Evolutionary conservation across 345 rosid species (phyloP), one percentile per base, ranked within the genome.

Genomic region (Schrenkiella parvula): DNA sequence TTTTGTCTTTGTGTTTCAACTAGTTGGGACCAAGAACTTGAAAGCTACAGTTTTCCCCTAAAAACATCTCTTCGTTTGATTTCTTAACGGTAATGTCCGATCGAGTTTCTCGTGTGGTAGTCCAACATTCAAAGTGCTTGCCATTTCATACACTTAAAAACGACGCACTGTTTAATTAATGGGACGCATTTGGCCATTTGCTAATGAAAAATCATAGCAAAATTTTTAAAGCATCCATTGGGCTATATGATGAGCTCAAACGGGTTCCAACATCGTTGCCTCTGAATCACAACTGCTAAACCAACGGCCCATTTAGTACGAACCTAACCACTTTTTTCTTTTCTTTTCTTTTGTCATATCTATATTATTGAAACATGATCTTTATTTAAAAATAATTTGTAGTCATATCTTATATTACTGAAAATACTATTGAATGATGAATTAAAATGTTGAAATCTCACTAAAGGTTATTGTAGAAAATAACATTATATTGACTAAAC

Each of bases 11-110:
- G 52, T 47, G 41, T 73, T 65, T 44, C 50, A 73, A 72, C 64
- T 44, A 46, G 66, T 74, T 48, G 60, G 72, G 78, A 74, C 78
- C 72, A 55, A 25, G 32, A 65, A 34, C 18, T 25, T 71, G 77
- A 72, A 72, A 72, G 64, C 39, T 51, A 64, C 57, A 22, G 23
- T 5, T 39, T 21, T 50, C 17, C 39, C 43, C 18, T 19, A 38
- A 58, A 31, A 34, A 46, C 58, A 56, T 69, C 8, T 44, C 7
- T 57, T 69, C 41, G 6, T 59, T 38, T 47, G n/a, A 22, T 11
- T 58, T 44, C 18, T n/a, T 25, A 32, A 69, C 57, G 65, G 65
- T 56, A 56, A 15, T 43, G 46, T 22, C 43, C 13, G 41, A 57
- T 35, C 29, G 14, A 56, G 26, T 46, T 44, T 44, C 26, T 43